Conservation (phyloP, 2,329 filamentous ascomycete genomes). For the Lasiodiplodia citricola region DNA sequence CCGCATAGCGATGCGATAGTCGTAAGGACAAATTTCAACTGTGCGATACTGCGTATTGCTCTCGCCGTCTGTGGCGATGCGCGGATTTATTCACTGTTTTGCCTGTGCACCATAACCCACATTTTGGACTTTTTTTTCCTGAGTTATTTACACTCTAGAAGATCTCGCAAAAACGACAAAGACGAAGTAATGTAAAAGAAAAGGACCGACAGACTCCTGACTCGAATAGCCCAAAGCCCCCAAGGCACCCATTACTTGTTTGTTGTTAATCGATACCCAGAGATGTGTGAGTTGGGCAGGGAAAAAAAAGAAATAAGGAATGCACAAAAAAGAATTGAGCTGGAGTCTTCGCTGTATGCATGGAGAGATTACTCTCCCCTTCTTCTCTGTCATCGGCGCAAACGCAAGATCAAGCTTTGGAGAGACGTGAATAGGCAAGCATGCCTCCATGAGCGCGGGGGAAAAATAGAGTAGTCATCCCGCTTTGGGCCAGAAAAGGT, state of each 20-base stretch:
- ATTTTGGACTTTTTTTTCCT: constrained; percentile 3
- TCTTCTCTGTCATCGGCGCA: background rate
- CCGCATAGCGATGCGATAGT: background rate
- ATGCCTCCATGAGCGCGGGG: background rate
- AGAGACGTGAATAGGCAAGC: background rate
- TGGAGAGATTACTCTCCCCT: background rate
- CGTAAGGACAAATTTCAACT: background rate
- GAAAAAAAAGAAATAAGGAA: background rate
- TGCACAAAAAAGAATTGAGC: background rate
- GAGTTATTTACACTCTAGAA: constrained; percentile 9
- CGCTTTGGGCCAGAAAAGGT: background rate
- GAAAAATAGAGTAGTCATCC: background rate
- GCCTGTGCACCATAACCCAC: background rate
- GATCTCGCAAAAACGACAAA: background rate
- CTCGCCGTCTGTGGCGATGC: background rate
- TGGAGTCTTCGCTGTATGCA: constrained; percentile 2
- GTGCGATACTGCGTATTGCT: background rate
- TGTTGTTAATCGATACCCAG: background rate
- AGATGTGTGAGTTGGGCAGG: constrained; percentile 3
- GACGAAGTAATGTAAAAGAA: constrained; percentile 14
- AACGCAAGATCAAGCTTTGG: background rate
- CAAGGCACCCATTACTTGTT: constrained; percentile 21
- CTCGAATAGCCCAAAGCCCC: constrained; percentile 24
- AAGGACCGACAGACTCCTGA: constrained; percentile 18
- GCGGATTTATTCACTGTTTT: background rate